A percentile compares a stretch with the other conserved stretches of the same genome.
These are phyloP conservation scores for Trapa bicornis DNA, from an alignment of 345 rosid species.

Conservation along the genomic window DNA sequence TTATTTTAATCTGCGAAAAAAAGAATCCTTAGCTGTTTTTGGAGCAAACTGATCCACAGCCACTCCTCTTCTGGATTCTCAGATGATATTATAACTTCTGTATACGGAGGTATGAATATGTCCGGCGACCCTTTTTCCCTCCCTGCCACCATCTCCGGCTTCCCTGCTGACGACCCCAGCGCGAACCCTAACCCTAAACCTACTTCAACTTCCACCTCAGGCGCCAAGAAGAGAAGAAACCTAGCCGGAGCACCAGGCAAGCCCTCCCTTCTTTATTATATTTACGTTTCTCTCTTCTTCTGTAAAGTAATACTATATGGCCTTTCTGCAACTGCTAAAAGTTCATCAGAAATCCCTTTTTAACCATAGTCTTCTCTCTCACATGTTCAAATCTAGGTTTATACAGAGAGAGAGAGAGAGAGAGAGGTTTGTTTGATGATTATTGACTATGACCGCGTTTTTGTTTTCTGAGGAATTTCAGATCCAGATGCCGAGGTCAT, in stretches of 20 bases:
- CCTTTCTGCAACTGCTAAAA: background rate
- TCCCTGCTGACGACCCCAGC: slow-evolving; percentile 23
- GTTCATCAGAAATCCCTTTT: background rate
- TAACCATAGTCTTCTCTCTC: background rate
- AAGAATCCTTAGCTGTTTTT: background rate
- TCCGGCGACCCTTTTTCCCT: slow-evolving; percentile 49
- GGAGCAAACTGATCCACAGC: background rate
- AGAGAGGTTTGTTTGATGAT: too few relatives aligned
- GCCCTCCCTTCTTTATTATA: slow-evolving; percentile 1
- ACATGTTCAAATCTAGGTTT: background rate
- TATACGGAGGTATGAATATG: slow-evolving; percentile 24
- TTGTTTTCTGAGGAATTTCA: slow-evolving; percentile 20
- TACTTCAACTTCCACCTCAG: background rate
- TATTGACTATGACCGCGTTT: background rate
- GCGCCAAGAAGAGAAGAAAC: slow-evolving; percentile 44
- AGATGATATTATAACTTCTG: background rate
- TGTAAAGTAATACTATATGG: too few relatives aligned
- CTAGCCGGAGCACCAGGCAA: slow-evolving; percentile 72
- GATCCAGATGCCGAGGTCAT: slow-evolving; percentile 36
- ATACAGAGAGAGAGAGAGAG: background rate
- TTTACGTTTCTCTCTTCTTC: background rate
- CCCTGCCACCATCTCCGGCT: slow-evolving; percentile 25
- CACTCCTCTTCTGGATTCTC: background rate
- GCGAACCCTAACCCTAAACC: slow-evolving; percentile 49
- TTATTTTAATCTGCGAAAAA: background rate